Conservation (phyloP, 176 grass and related monocot species). For the Aegilops longissima region DNA sequence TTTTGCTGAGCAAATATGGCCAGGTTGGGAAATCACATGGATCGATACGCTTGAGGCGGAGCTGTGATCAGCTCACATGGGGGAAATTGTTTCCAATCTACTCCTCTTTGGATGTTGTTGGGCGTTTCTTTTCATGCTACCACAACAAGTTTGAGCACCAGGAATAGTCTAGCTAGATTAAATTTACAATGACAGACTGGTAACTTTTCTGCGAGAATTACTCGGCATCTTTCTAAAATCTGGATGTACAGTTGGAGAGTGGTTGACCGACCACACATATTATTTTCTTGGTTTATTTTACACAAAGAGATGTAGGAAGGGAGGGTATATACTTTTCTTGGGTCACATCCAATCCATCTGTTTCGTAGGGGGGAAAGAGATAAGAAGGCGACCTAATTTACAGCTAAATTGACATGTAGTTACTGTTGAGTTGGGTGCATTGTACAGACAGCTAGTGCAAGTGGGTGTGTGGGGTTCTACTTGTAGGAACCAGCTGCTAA, state of each 20-base stretch:
- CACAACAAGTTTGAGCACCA: slow-evolving; percentile 3
- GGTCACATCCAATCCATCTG: slow-evolving; percentile 40
- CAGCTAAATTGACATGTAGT: slow-evolving; percentile 49
- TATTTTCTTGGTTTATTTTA: slow-evolving; percentile 7
- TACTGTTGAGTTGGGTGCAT: neutral
- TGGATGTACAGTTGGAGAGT: slow-evolving; percentile 8
- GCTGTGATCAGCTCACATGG: slow-evolving; percentile 35
- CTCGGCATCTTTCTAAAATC: neutral
- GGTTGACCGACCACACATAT: slow-evolving; percentile 12
- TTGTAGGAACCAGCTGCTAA: slow-evolving; percentile 40
- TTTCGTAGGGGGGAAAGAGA: neutral
- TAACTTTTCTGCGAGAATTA: neutral
- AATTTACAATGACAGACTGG: neutral
- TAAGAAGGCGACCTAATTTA: slow-evolving; percentile 11
- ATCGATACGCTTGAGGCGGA: slow-evolving; percentile 23
- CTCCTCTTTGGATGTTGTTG: slow-evolving; percentile 13
- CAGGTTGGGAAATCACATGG: slow-evolving; percentile 56
- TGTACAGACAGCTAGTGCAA: slow-evolving; percentile 22
- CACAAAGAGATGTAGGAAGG: neutral
- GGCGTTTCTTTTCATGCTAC: slow-evolving; percentile 1
- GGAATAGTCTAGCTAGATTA: neutral
- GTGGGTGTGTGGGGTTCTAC: slow-evolving; percentile 30
- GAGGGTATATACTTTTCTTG: slow-evolving; percentile 34
- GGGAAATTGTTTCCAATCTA: neutral
- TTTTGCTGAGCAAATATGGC: slow-evolving; percentile 32